These are phyloP conservation scores for Rostrohypoxylon terebratum DNA, from an alignment of 495 filamentous ascomycete species.

Conservation along the genomic window DNA sequence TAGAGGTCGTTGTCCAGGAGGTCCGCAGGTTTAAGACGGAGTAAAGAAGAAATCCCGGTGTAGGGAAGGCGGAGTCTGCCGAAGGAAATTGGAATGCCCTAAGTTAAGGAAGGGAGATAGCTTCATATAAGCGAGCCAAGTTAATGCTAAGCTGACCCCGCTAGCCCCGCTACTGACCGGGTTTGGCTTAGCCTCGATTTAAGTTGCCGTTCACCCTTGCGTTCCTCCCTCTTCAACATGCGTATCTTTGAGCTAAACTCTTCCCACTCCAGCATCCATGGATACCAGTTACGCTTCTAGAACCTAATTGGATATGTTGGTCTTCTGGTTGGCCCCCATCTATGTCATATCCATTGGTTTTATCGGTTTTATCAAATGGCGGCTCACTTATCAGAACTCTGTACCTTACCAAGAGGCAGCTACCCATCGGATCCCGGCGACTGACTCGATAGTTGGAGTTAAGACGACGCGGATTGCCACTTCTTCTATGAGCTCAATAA, in stretches of 20 bases:
- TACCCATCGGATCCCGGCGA: constrained; percentile 35
- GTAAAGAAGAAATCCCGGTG: constrained; percentile 15
- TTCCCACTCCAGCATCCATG: not conserved
- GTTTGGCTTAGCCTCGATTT: constrained; percentile 18
- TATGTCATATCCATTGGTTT: constrained; percentile 27
- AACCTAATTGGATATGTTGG: constrained; percentile 24
- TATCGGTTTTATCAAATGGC: constrained; percentile 27
- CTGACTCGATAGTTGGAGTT: constrained; percentile 12
- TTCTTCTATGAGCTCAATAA: constrained; percentile 10
- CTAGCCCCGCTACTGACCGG: constrained; percentile 28
- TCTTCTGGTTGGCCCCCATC: constrained; percentile 29
- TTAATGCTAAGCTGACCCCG: not conserved
- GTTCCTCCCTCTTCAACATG: not conserved
- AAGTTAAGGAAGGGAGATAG: constrained; percentile 22
- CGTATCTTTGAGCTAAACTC: not conserved
- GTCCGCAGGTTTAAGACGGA: constrained; percentile 14
- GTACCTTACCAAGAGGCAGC: constrained; percentile 9
- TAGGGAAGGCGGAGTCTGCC: constrained; percentile 28
- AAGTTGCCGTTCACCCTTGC: not conserved
- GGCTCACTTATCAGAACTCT: constrained; percentile 27
- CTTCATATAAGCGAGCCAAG: constrained; percentile 11
- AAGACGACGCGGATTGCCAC: constrained; percentile 36
- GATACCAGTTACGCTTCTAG: constrained; percentile 12
- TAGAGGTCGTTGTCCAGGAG: not conserved
- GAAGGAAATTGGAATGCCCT: constrained; percentile 12